A percentile compares a stretch with the other conserved stretches of the same genome.
phyloP scores from a whole-genome alignment of 352 stramenopile genomes.

The Phytophthora hybrid region DNA sequence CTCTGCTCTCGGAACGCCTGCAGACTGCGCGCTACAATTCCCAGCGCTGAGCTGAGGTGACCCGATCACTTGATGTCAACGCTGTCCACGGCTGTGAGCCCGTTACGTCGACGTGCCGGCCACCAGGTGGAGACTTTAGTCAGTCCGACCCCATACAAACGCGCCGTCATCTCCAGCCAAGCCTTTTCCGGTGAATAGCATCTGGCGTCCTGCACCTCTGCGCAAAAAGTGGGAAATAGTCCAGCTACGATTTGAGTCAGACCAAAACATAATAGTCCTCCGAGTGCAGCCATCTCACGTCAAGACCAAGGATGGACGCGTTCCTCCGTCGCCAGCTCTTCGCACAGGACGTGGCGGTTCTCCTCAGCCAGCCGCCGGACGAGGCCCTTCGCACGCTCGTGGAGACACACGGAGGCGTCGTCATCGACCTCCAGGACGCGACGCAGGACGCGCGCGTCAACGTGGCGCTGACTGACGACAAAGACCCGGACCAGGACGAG shows the following conservation, averaged over 20 bases:
- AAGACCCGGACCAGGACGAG: slow-evolving; percentile 5
- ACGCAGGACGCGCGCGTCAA: slow-evolving; percentile 20
- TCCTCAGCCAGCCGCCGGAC: slow-evolving; percentile 18
- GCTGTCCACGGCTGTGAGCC: too few relatives aligned
- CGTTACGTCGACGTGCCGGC: too few relatives aligned
- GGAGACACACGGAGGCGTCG: slow-evolving; percentile 38
- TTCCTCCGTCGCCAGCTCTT: slow-evolving; percentile 67
- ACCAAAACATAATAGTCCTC: background rate
- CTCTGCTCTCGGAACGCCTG: too few relatives aligned
- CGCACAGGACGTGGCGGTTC: slow-evolving; percentile 40
- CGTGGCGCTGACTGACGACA: slow-evolving; percentile 31
- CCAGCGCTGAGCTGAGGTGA: too few relatives aligned
- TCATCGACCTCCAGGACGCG: slow-evolving; percentile 25
- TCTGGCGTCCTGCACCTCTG: background rate
- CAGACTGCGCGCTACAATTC: too few relatives aligned
- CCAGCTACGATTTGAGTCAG: background rate
- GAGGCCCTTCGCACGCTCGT: slow-evolving; percentile 33
- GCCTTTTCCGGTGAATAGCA: slow-evolving; percentile 1
- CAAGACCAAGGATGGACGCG: slow-evolving; percentile 56
- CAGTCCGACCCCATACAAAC: too few relatives aligned
- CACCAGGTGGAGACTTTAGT: too few relatives aligned
- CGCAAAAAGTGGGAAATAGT: background rate
- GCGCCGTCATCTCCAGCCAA: background rate
- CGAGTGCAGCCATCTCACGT: background rate
- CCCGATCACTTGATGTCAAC: too few relatives aligned